A percentile compares a stretch with the other conserved stretches of the same genome.
phyloP scores from a whole-genome alignment of 2,329 filamentous ascomycete genomes.

The Daldinia sp. region DNA sequence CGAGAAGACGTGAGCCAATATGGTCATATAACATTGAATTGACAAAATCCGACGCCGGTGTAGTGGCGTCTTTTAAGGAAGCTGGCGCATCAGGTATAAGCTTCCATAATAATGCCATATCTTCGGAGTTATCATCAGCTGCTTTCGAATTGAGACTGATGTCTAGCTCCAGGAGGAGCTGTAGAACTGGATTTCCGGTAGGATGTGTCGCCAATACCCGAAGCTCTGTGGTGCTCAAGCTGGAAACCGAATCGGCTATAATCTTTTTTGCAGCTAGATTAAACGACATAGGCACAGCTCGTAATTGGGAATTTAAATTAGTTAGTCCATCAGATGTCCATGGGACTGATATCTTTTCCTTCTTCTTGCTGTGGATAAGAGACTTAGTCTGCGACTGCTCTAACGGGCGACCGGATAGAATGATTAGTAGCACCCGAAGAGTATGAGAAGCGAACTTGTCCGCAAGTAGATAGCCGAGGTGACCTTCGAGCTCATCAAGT shows the following conservation, averaged over 20 bases:
- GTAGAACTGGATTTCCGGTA: slow-evolving; percentile 91
- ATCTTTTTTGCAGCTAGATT: slow-evolving; percentile 80
- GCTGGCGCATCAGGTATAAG: slow-evolving; percentile 79
- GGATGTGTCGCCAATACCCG: slow-evolving; percentile 87
- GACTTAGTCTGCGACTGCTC: slow-evolving; percentile 73
- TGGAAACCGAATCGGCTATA: slow-evolving; percentile 76
- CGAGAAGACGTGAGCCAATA: slow-evolving; percentile 87
- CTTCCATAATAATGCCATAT: slow-evolving; percentile 70
- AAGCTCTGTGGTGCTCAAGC: slow-evolving; percentile 80
- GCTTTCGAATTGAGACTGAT: slow-evolving; percentile 75
- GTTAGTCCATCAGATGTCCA: slow-evolving; percentile 59
- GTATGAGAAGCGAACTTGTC: slow-evolving; percentile 92
- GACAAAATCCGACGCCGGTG: slow-evolving; percentile 79
- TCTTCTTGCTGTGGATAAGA: slow-evolving; percentile 89
- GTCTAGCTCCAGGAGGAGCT: slow-evolving; percentile 87
- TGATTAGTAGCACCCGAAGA: slow-evolving; percentile 82
- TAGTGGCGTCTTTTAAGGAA: slow-evolving; percentile 74
- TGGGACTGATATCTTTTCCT: slow-evolving; percentile 78
- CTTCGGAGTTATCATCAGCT: slow-evolving; percentile 45
- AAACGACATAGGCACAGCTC: slow-evolving; percentile 82
- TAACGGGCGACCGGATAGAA: slow-evolving; percentile 84
- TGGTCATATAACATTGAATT: slow-evolving; percentile 88
- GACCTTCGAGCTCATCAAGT: slow-evolving; percentile 86
- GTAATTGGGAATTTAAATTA: slow-evolving; percentile 55
- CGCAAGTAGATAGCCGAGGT: slow-evolving; percentile 83